Evolutionary conservation across 495 filamentous ascomycete species (phyloP).

Genomic region (Penicillium coprophilum): DNA sequence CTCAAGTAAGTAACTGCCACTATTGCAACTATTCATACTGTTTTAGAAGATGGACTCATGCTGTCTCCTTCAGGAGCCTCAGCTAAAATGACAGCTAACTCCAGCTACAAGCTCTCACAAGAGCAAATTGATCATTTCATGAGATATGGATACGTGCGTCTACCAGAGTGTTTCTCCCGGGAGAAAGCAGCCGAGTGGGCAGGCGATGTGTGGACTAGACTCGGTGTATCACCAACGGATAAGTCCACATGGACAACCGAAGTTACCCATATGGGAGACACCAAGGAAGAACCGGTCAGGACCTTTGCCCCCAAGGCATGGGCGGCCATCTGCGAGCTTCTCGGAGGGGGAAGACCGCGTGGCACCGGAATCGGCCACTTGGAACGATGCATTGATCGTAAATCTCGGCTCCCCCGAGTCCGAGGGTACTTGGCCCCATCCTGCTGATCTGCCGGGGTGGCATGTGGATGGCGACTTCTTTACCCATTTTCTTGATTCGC

Average conservation of each 20-base stretch:
- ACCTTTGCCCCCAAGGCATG: constrained; percentile 67
- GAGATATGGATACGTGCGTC: constrained; percentile 62
- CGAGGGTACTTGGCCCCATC: constrained; percentile 51
- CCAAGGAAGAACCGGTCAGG: constrained; percentile 52
- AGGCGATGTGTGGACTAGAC: constrained; percentile 61
- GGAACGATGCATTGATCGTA: constrained; percentile 71
- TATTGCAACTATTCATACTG: neutral
- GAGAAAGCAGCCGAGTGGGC: constrained; percentile 59
- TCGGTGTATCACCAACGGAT: constrained; percentile 66
- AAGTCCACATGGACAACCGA: constrained; percentile 64
- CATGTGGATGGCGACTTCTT: constrained; percentile 80
- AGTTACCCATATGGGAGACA: constrained; percentile 64
- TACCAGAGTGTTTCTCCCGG: constrained; percentile 59
- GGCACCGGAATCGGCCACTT: constrained; percentile 46
- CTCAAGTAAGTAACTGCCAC: constrained; percentile 3
- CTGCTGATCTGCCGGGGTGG: constrained; percentile 57
- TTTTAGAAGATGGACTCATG: neutral
- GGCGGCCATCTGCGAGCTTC: constrained; percentile 67
- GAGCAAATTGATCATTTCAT: constrained; percentile 67
- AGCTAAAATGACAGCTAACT: neutral
- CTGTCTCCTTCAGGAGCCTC: neutral
- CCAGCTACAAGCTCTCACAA: constrained; percentile 46
- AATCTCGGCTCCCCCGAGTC: constrained; percentile 63
- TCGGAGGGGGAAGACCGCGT: constrained; percentile 65
- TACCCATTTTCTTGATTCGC: constrained; percentile 70